phyloP scores from a whole-genome alignment of 495 filamentous ascomycete species.

The Neurospora sp. region DNA sequence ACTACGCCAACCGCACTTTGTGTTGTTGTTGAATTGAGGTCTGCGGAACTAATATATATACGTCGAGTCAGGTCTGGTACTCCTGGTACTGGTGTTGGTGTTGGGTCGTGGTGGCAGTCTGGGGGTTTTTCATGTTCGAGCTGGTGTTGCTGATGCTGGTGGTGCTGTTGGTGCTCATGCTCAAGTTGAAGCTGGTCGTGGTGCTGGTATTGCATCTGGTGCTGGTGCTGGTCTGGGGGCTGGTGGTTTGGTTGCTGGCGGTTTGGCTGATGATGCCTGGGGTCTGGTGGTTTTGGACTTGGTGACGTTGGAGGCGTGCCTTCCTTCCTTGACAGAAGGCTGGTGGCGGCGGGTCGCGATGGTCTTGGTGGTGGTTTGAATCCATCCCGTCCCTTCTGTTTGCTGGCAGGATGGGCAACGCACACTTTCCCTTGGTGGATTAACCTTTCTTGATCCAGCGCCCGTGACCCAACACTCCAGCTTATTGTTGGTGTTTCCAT shows the following conservation, averaged over 20 bases:
- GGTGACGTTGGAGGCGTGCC: not conserved
- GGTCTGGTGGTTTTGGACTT: not conserved
- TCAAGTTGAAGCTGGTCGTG: not conserved
- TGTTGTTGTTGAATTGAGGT: not conserved
- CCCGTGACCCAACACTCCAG: not conserved
- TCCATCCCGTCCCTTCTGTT: not conserved
- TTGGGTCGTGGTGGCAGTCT: not conserved
- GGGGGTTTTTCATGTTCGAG: not conserved
- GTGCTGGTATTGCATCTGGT: not conserved
- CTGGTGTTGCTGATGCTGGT: not conserved
- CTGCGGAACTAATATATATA: not conserved
- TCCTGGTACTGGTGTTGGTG: not conserved
- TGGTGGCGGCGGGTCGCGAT: not conserved
- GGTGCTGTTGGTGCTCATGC: not conserved
- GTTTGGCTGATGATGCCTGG: not conserved
- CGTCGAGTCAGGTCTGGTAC: not conserved
- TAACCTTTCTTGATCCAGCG: not conserved
- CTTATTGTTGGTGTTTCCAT: not conserved
- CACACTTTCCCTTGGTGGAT: not conserved
- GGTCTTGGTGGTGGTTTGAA: not conserved
- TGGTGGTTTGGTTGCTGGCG: not conserved
- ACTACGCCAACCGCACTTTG: not conserved
- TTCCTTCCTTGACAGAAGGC: not conserved
- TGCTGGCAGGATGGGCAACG: not conserved
- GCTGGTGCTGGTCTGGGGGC: not conserved